Conservation (phyloP, 2,329 filamentous ascomycete genomes). For the Exophiala sideris region DNA sequence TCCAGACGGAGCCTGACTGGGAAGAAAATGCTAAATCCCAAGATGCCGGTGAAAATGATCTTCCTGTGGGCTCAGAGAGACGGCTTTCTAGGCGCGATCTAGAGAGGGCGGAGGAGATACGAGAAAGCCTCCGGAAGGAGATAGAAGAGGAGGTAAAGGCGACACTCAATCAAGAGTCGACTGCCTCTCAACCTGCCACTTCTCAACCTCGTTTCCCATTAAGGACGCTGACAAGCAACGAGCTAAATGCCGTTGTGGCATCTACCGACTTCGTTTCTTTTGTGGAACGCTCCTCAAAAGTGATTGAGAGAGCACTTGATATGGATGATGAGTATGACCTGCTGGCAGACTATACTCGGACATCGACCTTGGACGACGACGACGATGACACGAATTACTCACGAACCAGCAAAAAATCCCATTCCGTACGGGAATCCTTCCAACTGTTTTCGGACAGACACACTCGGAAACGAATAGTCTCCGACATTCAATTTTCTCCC, state of each 20-base stretch:
- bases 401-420: constrained; percentile 26
- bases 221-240: constrained; percentile 75
- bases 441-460: constrained; percentile 95
- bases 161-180: constrained; percentile 43
- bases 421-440: constrained; percentile 67
- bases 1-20: constrained; percentile 69
- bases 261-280: constrained; percentile 95
- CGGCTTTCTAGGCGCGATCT: constrained; percentile 73
- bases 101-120: constrained; percentile 83
- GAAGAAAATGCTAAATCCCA: constrained; percentile 45
- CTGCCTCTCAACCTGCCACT: constrained; percentile 38
- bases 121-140: constrained; percentile 78
- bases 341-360: constrained; percentile 86
- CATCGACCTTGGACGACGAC: constrained; percentile 67
- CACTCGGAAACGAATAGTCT: constrained; percentile 97
- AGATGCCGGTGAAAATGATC: constrained; percentile 63
- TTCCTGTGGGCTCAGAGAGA: constrained; percentile 60
- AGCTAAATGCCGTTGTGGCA: constrained; percentile 82
- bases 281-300: constrained; percentile 91
- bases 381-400: constrained; percentile 59
- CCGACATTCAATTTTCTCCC: constrained; percentile 88
- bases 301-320: constrained; percentile 91
- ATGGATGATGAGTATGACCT: constrained; percentile 89
- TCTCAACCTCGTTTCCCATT: constrained; percentile 65
- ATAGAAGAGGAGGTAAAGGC: constrained; percentile 88